A percentile compares a stretch with the other conserved stretches of the same genome.
Conservation (phyloP, 1,284 basidiomycete genomes). For the Ustilago shanxiensis region DNA sequence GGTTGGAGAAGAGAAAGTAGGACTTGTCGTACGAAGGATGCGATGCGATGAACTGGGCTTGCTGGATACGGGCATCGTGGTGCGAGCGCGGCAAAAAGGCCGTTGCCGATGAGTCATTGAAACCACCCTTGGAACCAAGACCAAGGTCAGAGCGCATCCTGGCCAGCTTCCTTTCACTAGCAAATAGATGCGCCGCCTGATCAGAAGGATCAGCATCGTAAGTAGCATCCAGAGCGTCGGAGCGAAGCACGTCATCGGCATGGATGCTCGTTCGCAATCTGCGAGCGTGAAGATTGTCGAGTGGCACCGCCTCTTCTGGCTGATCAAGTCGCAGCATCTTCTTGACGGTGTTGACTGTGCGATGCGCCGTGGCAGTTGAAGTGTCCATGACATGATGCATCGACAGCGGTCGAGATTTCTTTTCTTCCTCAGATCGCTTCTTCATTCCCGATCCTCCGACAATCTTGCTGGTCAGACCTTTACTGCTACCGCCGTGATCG, state of each 20-base stretch:
- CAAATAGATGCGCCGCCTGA: constrained; percentile 70
- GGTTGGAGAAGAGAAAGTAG: constrained; percentile 89
- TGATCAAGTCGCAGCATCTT: constrained; percentile 73
- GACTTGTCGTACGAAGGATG: constrained; percentile 92
- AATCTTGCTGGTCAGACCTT: constrained; percentile 43
- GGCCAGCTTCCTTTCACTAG: constrained; percentile 78
- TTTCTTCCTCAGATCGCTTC: constrained; percentile 29
- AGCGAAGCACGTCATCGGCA: constrained; percentile 44
- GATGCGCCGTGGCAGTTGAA: constrained; percentile 39
- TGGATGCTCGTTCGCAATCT: constrained; percentile 56
- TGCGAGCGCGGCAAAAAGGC: constrained; percentile 68
- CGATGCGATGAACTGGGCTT: constrained; percentile 87
- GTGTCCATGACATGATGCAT: constrained; percentile 37
- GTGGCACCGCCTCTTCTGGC: constrained; percentile 76
- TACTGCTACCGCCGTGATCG: constrained; percentile 17
- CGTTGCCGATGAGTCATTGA: constrained; percentile 42
- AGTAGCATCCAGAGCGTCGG: constrained; percentile 1
- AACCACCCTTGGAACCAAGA: constrained; percentile 34
- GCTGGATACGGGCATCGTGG: constrained; percentile 82
- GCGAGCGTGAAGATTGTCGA: constrained; percentile 71
- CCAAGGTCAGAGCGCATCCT: constrained; percentile 67
- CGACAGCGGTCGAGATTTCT: constrained; percentile 27
- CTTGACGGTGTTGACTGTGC: constrained; percentile 47
- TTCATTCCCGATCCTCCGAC: constrained; percentile 39
- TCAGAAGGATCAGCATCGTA: constrained; percentile 51